Evolutionary conservation across 192 early-diverging fungal genomes (phyloP).

Genomic region (Backusella mclennaniae): DNA sequence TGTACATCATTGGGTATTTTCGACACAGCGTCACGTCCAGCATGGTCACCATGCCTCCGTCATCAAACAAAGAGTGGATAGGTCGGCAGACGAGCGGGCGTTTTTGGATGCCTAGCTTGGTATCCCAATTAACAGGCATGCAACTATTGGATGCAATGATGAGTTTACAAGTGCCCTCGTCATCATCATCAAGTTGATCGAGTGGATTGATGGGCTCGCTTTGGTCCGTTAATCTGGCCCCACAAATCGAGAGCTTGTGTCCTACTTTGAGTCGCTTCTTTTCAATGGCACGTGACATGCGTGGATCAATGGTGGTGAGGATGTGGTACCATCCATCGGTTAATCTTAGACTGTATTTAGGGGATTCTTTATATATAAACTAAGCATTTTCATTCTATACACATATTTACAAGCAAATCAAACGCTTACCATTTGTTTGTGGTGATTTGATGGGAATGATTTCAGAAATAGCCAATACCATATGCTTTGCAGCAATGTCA

Average conservation of each 20-base stretch:
- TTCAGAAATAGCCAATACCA: constrained; percentile 64
- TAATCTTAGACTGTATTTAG: constrained; percentile 35
- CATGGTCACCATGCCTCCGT: constrained; percentile 61
- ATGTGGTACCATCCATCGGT: constrained; percentile 79
- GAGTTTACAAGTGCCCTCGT: constrained; percentile 28
- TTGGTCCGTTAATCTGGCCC: constrained; percentile 45
- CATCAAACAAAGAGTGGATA: constrained; percentile 33
- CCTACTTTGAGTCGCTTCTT: constrained; percentile 51
- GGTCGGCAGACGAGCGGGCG: constrained; percentile 25
- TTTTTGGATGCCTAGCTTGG: constrained; percentile 57
- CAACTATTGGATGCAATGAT: constrained; percentile 56
- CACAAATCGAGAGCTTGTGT: constrained; percentile 57
- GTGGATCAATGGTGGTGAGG: constrained; percentile 47
- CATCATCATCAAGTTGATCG: constrained; percentile 26
- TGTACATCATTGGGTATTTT: constrained; percentile 50
- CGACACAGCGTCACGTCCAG: constrained; percentile 61
- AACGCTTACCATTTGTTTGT: neutral
- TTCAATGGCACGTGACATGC: constrained; percentile 37
- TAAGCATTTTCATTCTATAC: neutral
- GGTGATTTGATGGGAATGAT: constrained; percentile 21
- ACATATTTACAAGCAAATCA: neutral
- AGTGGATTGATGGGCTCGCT: constrained; percentile 33
- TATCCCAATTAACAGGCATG: constrained; percentile 57
- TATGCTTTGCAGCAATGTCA: constrained; percentile 44
- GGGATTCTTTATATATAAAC: neutral